Evolutionary conservation across 345 rosid species (phyloP).

Genomic region (Eucalyptus urophylla): DNA sequence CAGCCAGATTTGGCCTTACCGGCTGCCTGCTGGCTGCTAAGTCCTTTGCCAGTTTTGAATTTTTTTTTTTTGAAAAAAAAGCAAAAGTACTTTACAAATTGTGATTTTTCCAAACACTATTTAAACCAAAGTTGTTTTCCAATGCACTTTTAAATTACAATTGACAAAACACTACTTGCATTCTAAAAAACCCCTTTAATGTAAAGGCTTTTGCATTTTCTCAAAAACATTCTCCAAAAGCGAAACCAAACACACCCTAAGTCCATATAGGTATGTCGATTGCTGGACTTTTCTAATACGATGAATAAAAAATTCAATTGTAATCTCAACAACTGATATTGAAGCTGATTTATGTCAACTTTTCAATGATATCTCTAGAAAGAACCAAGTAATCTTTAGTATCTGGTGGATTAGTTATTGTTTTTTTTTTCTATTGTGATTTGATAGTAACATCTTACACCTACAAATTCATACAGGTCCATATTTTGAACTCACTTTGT

Average conservation of each 20-base stretch:
- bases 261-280: not conserved
- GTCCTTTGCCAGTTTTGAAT: too few species aligned
- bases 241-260: fast-evolving
- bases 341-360: not conserved
- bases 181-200: too few species aligned
- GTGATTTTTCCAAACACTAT: too few species aligned
- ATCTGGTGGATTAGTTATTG: not conserved
- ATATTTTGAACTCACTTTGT: slow-evolving; percentile 5
- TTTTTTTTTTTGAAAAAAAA: too few species aligned
- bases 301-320: not conserved
- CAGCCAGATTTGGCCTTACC: too few species aligned
- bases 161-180: too few species aligned
- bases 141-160: too few species aligned
- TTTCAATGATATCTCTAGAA: not conserved
- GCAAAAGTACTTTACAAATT: too few species aligned
- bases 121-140: too few species aligned
- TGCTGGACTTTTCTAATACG: too few species aligned
- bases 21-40: too few species aligned
- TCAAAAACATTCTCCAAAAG: fast-evolving
- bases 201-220: too few species aligned
- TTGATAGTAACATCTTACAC: not conserved
- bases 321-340: not conserved
- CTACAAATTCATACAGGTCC: not conserved
- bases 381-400: not conserved
- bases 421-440: not conserved